Evolutionary conservation across 2,329 filamentous ascomycete genomes (phyloP).

Genomic region (Verticillium dahliae): DNA sequence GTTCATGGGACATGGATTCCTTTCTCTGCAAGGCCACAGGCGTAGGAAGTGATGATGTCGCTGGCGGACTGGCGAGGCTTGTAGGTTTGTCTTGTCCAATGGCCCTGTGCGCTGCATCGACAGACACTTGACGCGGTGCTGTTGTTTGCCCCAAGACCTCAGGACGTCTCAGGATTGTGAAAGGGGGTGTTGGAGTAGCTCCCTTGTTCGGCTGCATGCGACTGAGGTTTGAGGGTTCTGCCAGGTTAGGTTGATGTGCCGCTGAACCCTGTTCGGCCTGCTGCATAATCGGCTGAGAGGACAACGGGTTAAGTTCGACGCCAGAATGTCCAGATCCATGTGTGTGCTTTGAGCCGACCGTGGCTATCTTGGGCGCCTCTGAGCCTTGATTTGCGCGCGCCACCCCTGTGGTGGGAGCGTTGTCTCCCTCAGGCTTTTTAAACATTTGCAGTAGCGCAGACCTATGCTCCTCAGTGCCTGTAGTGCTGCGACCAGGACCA

Average conservation of each 20-base stretch:
- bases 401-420: background rate
- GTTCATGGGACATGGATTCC: slow-evolving; percentile 30
- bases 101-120: background rate
- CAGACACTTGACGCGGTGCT: background rate
- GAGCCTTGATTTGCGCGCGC: background rate
- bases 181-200: background rate
- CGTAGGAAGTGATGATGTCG: slow-evolving; percentile 18
- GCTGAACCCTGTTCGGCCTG: background rate
- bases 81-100: slow-evolving; percentile 7
- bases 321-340: background rate
- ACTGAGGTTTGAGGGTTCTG: background rate
- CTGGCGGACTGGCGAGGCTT: slow-evolving; percentile 18
- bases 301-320: background rate
- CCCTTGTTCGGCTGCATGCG: background rate
- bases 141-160: slow-evolving; percentile 1
- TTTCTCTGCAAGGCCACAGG: slow-evolving; percentile 22
- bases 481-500: background rate
- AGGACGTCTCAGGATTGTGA: slow-evolving; percentile 2
- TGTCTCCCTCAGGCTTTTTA: slow-evolving; percentile 30
- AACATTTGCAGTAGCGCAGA: slow-evolving; percentile 48
- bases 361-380: background rate
- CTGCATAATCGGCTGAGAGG: background rate
- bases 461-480: slow-evolving; percentile 26
- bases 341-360: background rate
- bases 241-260: background rate